Conservation (phyloP, 148 eudicot species). For the Pouteria glomerata region DNA sequence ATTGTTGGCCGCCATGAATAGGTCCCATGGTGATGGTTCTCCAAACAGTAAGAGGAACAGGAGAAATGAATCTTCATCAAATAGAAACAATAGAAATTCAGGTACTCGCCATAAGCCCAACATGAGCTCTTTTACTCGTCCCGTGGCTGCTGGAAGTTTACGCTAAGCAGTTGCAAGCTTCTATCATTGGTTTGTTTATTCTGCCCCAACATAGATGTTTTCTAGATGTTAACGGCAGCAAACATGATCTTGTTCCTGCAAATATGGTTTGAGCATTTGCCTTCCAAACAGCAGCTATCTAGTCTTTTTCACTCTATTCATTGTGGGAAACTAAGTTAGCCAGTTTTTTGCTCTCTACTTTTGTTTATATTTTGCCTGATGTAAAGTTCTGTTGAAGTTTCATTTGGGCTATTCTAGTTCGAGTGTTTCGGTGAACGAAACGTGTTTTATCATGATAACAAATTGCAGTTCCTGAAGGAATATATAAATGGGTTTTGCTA, state of each 20-base stretch:
- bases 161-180: not conserved
- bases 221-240: not conserved
- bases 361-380: not conserved
- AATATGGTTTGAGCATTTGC: not conserved
- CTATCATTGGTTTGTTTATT: not conserved
- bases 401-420: not conserved
- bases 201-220: not conserved
- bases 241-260: not conserved
- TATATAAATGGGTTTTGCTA: not conserved
- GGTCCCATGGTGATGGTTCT: constrained; percentile 17
- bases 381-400: not conserved
- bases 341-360: not conserved
- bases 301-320: not conserved
- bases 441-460: not conserved
- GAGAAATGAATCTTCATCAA: constrained; percentile 6
- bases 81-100: constrained; percentile 6
- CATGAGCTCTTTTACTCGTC: not conserved
- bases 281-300: not conserved
- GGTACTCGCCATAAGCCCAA: constrained; percentile 11
- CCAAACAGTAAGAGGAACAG: constrained; percentile 20
- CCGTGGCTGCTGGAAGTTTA: constrained; percentile 22
- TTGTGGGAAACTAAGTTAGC: not conserved
- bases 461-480: not conserved
- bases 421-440: not conserved
- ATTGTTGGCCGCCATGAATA: constrained; percentile 23